Evolutionary conservation across 192 early-diverging fungal species (phyloP).

Genomic region (Backusella parvicylindrica): DNA sequence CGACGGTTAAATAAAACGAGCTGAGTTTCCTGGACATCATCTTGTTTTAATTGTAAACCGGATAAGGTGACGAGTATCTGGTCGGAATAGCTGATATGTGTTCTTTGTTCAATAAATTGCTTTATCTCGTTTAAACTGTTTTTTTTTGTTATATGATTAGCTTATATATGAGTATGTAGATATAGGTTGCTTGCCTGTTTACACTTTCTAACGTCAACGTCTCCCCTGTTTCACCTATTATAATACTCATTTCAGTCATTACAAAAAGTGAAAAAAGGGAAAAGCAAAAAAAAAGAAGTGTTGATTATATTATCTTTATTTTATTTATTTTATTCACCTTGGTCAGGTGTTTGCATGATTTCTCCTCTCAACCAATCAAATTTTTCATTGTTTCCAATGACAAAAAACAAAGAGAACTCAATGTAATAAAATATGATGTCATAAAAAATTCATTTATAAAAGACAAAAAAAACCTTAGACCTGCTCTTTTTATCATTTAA

Average conservation of each 20-base stretch:
- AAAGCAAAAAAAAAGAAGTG: neutral
- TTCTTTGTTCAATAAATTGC: neutral
- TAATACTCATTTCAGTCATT: conserved; percentile 2
- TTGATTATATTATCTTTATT: neutral
- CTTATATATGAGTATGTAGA: neutral
- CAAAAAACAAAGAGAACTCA: neutral
- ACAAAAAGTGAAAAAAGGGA: neutral
- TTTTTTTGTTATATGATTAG: neutral
- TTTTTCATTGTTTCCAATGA: neutral
- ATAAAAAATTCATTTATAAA: too few relatives aligned
- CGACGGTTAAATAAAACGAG: conserved; percentile 7
- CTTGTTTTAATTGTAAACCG: conserved; percentile 7
- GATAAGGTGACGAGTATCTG: neutral
- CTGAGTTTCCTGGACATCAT: neutral
- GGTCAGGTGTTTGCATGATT: conserved; percentile 3
- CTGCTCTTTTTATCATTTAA: too few relatives aligned
- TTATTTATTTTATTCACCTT: neutral
- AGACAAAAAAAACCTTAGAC: too few relatives aligned
- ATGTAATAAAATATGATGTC: too few relatives aligned
- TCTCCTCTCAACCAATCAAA: neutral
- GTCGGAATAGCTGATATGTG: neutral
- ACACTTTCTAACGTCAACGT: neutral
- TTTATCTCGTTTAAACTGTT: neutral
- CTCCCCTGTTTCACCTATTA: conserved; percentile 2
- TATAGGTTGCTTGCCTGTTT: neutral